These are phyloP conservation scores for Camillea tinctor DNA, from an alignment of 2,329 filamentous ascomycete genomes.

Conservation along the genomic window DNA sequence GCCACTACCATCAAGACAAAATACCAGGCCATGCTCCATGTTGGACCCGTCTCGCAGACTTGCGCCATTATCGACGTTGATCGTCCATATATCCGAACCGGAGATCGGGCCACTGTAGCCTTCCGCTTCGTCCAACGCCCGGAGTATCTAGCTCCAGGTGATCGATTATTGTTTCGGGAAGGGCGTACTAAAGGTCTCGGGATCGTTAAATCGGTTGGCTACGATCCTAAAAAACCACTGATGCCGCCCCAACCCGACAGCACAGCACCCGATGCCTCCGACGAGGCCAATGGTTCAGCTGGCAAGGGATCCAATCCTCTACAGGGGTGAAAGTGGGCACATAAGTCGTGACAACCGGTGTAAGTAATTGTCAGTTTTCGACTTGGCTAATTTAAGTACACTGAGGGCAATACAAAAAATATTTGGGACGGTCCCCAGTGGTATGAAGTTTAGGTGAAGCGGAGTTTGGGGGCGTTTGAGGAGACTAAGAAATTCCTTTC, in stretches of 20 bases:
- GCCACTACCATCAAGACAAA: slow-evolving; percentile 95
- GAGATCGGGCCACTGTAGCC: slow-evolving; percentile 89
- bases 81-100: slow-evolving; percentile 89
- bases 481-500: not conserved
- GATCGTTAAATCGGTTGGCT: slow-evolving; percentile 88
- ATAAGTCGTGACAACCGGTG: slow-evolving; percentile 1
- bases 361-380: not conserved
- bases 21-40: slow-evolving; percentile 98
- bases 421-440: not conserved
- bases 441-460: not conserved
- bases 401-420: not conserved
- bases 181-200: slow-evolving; percentile 92
- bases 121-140: slow-evolving; percentile 94
- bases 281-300: slow-evolving; percentile 11
- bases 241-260: slow-evolving; percentile 17
- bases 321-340: slow-evolving; percentile 21
- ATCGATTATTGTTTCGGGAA: slow-evolving; percentile 89
- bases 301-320: slow-evolving; percentile 13
- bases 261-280: slow-evolving; percentile 4
- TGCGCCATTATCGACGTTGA: slow-evolving; percentile 98
- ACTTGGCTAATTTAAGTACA: not conserved
- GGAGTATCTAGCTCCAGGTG: slow-evolving; percentile 86
- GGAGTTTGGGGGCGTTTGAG: not conserved
- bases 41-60: slow-evolving; percentile 91
- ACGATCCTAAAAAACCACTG: slow-evolving; percentile 64